These are phyloP conservation scores for Pelargonium myrrhifolium DNA, from an alignment of 441 rosid species.

Conservation along the genomic window DNA sequence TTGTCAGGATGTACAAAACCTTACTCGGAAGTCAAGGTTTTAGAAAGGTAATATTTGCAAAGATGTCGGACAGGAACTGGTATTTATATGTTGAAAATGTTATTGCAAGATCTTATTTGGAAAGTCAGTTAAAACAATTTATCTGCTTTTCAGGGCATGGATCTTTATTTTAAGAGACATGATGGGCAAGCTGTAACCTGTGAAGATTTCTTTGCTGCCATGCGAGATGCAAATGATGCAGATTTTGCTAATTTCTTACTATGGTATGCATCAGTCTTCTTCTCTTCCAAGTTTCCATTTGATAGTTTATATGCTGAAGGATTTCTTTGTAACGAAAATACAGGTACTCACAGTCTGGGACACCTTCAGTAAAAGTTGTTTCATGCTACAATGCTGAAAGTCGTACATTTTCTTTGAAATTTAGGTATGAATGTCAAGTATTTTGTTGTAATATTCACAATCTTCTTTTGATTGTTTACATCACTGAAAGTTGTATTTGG, in stretches of 20 bases:
- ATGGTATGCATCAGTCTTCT: slow-evolving; percentile 41
- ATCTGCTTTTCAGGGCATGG: slow-evolving; percentile 61
- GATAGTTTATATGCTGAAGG: neutral
- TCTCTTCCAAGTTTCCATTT: slow-evolving; percentile 1
- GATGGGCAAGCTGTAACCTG: slow-evolving; percentile 98
- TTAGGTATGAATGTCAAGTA: slow-evolving; percentile 41
- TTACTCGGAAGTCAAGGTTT: slow-evolving; percentile 82
- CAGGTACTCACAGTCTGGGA: slow-evolving; percentile 99
- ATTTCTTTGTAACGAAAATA: slow-evolving; percentile 7
- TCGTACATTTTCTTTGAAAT: slow-evolving; percentile 73
- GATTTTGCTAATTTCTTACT: slow-evolving; percentile 86
- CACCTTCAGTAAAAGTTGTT: slow-evolving; percentile 72
- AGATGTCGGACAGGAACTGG: neutral
- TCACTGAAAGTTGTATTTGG: slow-evolving; percentile 6
- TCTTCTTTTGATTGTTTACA: neutral
- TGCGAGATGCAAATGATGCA: slow-evolving; percentile 92
- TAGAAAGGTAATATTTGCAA: slow-evolving; percentile 53
- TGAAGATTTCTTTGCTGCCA: slow-evolving; percentile 90
- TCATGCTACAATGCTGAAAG: slow-evolving; percentile 72
- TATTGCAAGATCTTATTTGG: neutral
- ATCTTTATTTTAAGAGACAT: slow-evolving; percentile 89
- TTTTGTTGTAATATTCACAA: neutral
- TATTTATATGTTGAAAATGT: neutral
- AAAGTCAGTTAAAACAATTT: neutral
- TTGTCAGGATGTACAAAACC: slow-evolving; percentile 99